A percentile compares a stretch with the other conserved stretches of the same genome.
Conservation (phyloP, 768 basidiomycete genomes). For the Terana coerulea region DNA sequence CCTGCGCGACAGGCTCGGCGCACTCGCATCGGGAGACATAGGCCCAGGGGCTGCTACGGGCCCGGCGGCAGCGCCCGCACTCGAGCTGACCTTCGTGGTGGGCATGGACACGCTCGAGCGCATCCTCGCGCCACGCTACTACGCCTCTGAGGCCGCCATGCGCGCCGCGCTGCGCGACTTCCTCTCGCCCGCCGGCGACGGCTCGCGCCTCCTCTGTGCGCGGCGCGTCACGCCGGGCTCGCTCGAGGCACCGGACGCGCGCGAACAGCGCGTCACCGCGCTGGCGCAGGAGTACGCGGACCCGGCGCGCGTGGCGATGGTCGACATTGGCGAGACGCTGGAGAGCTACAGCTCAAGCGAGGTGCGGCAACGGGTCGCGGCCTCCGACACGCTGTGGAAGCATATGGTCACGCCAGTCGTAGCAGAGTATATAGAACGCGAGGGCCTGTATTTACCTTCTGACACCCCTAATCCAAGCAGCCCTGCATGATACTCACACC, state of each 20-base stretch:
- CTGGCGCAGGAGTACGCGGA: slow-evolving; percentile 48
- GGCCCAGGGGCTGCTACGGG: slow-evolving; percentile 7
- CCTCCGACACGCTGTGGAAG: slow-evolving; percentile 38
- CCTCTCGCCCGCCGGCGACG: slow-evolving; percentile 52
- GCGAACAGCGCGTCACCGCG: slow-evolving; percentile 26
- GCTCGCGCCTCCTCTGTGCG: slow-evolving; percentile 65
- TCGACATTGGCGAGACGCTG: slow-evolving; percentile 56
- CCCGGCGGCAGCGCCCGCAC: slow-evolving; percentile 2
- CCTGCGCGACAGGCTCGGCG: slow-evolving; percentile 36
- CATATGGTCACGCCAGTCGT: slow-evolving; percentile 43
- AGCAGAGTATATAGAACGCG: slow-evolving; percentile 46
- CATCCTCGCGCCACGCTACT: slow-evolving; percentile 74
- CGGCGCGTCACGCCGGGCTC: slow-evolving; percentile 35
- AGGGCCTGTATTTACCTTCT: slow-evolving; percentile 39
- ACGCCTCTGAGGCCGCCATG: slow-evolving; percentile 55
- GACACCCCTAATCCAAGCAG: no score
- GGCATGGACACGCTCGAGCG: slow-evolving; percentile 86
- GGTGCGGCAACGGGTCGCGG: slow-evolving; percentile 46
- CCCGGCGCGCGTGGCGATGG: slow-evolving; percentile 48
- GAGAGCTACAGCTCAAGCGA: slow-evolving; percentile 66
- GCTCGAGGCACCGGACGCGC: slow-evolving; percentile 24
- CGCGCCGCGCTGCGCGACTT: slow-evolving; percentile 48
- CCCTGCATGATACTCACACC: no score
- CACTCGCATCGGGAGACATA: background rate
- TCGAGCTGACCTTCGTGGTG: slow-evolving; percentile 59